phyloP scores from a whole-genome alignment of 1,284 basidiomycete genomes.

The Naganishia sp. region DNA sequence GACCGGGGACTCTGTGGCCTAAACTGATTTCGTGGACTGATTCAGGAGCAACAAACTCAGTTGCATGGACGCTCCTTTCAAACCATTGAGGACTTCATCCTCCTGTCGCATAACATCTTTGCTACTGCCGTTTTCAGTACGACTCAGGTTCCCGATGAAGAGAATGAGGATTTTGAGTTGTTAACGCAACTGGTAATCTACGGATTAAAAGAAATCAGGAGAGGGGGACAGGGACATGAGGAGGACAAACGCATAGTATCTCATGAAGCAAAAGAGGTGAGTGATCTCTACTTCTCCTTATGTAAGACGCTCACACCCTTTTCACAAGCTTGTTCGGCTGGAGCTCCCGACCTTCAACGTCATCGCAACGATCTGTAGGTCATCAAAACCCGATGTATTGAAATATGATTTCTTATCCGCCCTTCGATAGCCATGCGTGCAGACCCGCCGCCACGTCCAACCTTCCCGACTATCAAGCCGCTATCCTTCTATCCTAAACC shows the following conservation, averaged over 20 bases:
- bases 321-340: conserved; percentile 9
- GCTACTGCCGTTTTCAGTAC: conserved; percentile 22
- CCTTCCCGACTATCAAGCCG: conserved; percentile 41
- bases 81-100: conserved; percentile 33
- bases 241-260: conserved; percentile 4
- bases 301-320: background rate
- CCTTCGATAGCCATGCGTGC: conserved; percentile 40
- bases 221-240: background rate
- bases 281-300: background rate
- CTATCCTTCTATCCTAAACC: conserved; percentile 46
- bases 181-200: conserved; percentile 16
- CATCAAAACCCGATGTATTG: background rate
- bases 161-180: conserved; percentile 7
- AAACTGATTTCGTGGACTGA: background rate
- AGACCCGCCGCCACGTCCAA: conserved; percentile 50
- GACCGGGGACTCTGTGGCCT: no score
- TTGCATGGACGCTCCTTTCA: conserved; percentile 6
- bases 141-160: conserved; percentile 1
- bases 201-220: background rate
- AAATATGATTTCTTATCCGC: background rate
- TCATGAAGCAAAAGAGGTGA: conserved; percentile 11
- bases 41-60: conserved; percentile 12
- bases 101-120: conserved; percentile 26
- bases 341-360: conserved; percentile 21
- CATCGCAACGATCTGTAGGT: conserved; percentile 17